Percentiles rank a stretch among this genome's conserved stretches.
These are phyloP conservation scores for Verticillium alfalfae DNA, from an alignment of 2,329 filamentous ascomycete genomes.

Conservation along the genomic window DNA sequence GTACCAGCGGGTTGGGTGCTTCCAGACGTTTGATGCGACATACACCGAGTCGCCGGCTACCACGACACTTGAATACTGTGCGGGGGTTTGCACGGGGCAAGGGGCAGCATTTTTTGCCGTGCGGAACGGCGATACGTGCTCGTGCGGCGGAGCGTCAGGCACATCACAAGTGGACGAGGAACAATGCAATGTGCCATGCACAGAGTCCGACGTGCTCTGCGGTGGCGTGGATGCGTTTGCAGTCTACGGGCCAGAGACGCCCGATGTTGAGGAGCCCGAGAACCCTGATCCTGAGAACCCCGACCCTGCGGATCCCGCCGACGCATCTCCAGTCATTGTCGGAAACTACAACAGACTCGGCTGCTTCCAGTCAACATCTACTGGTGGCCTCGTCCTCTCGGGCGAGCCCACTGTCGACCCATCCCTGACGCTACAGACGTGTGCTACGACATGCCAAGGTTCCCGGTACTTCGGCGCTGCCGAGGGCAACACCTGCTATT, in stretches of 20 bases:
- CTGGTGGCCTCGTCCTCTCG: background rate
- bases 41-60: background rate
- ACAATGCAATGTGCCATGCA: conserved; percentile 25
- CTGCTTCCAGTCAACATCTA: background rate
- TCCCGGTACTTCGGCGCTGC: background rate
- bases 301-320: background rate
- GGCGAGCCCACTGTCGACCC: background rate
- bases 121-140: conserved; percentile 17
- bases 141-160: conserved; percentile 24
- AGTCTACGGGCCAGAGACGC: conserved; percentile 23
- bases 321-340: background rate
- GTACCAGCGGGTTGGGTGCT: background rate
- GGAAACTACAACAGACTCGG: background rate
- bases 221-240: conserved; percentile 24
- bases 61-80: background rate
- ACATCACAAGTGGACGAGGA: conserved; percentile 19
- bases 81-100: background rate
- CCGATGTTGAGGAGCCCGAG: conserved; percentile 11
- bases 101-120: background rate
- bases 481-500: conserved; percentile 19
- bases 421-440: background rate
- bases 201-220: conserved; percentile 24
- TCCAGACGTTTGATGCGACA: background rate
- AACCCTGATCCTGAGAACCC: background rate
- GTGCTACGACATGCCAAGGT: background rate